Base-by-base conservation (phyloP, 2,329 filamentous ascomycete genomes). In the Aspergillus quadrilineatus region DNA sequence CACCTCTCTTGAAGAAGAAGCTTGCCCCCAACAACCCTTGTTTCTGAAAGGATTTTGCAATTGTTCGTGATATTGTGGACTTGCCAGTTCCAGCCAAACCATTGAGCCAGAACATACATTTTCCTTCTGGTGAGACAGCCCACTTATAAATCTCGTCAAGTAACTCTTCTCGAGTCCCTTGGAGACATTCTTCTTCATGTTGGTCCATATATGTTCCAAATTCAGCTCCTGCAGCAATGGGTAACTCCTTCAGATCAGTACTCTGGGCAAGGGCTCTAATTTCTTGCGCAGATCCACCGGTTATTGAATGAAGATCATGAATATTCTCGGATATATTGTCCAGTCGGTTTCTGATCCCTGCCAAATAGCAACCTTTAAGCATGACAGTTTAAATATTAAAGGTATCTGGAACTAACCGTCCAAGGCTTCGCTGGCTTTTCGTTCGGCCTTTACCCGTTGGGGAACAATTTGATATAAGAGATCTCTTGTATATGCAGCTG, bases 1-100 rank as follows among this genome's bases (percentile, higher is more conserved):
- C 75, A 1, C 73, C 75, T 55, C 67, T 72, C 55, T 76, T 77
- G 65, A 80, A 81, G 64, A 79, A 79, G 61, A 80, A 80, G 57
- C 70, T 45, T 26, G 28, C 43, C 26, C 26, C 43, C 28, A 45
- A 22, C 10, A 45, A 30, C 12, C 43, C 26, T 32, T 32, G 12
- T 6, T 45, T 45, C 43, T 45, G 22, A 8, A 45, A 45, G 12
- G 26, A 7, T 9, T 30, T 45, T 30, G 43, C 28, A 4, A n/a
- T 10, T 4, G 43, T 30, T 29, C 44, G 44, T 9, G 44, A 47
- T 29, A 47, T 34, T 8, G 28, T 47, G 14, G 44, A 47, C 29
- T 47, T 47, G n/a, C 44, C 44, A 2, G 44, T 47, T 8, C 44
- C 44, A 7, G 44, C 44, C 44, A 47, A 17, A 9, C 44, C 44